Evolutionary conservation across 2,329 filamentous ascomycete species (phyloP), one percentile per base, ranked within the genome.

Genomic region (Trichophyton schoenleinii): DNA sequence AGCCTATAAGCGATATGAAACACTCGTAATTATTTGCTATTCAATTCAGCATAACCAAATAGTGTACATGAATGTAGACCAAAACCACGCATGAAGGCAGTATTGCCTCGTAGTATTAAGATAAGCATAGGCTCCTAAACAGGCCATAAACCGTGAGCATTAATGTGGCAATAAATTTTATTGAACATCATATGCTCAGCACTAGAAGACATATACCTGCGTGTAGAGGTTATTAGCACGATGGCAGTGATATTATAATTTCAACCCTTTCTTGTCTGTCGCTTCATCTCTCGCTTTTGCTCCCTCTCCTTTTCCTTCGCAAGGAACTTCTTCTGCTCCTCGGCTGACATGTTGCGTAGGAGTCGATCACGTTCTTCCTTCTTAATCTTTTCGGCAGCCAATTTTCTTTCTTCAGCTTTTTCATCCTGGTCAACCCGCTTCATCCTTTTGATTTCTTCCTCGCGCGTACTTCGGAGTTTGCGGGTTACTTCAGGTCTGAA

Each of bases 401-500:
- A 58, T 69, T 80, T 79, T 61, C 83, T 75, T 72, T 85, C 83
- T 70, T 85, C 83, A 13, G 82, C 81, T 71, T 83, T 83, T 70
- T 85, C 83, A 59, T 83, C 89, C 66, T 96, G 90, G 60, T 87
- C 84, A 0, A 83, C 78, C 76, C 88, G 91, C 73, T 87, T 85
- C 70, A 99, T 85, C 77, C 88, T 88, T 70, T 83, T 82, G 68
- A 88, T 83, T 69, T 89, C 86, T 61, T 89, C 86, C 49, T 97
- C 92, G 65, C 94, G 90, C 38, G 86, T 86, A 64, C 79, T 79
- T 69, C 85, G 85, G 67, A 99, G 81, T 80, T 95, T 95, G 74
- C 89, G 89, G 72, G 87, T 78, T 38, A 96, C 91, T 79, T 97
- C 89, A 42, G 89, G 84, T 11, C 94, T 89, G 85, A 96, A 96